Percentiles rank a stretch among this genome's conserved stretches.
phyloP scores from a whole-genome alignment of 371 early-diverging fungal genomes.

The Actinomortierella ambigua region DNA sequence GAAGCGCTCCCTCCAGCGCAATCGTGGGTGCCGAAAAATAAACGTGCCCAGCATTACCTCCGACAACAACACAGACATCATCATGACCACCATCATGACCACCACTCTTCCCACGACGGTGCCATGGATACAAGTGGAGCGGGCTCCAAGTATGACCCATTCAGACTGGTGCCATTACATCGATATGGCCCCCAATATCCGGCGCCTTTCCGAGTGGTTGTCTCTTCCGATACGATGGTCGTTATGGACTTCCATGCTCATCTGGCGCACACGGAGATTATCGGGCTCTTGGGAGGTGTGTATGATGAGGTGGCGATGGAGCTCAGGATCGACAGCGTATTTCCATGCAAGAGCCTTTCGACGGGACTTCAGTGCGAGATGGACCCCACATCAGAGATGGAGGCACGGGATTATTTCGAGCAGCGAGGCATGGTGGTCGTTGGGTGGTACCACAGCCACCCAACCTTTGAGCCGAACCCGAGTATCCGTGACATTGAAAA shows the following conservation, averaged over 20 bases:
- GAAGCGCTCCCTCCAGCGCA: constrained; percentile 43
- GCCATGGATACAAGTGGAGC: neutral
- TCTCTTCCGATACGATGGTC: constrained; percentile 67
- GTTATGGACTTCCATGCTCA: constrained; percentile 91
- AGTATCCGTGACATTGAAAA: constrained; percentile 85
- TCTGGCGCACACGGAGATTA: constrained; percentile 83
- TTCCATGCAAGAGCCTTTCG: constrained; percentile 73
- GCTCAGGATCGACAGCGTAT: constrained; percentile 59
- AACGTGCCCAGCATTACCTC: constrained; percentile 29
- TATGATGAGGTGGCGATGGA: constrained; percentile 53
- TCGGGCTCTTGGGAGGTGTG: constrained; percentile 83
- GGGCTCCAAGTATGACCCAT: constrained; percentile 65
- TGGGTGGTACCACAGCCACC: constrained; percentile 95
- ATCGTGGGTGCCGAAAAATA: constrained; percentile 26
- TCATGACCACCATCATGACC: constrained; percentile 14
- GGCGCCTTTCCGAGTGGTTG: constrained; percentile 67
- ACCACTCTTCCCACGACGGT: constrained; percentile 6
- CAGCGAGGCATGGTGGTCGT: constrained; percentile 75
- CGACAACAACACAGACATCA: constrained; percentile 17
- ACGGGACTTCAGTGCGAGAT: constrained; percentile 84
- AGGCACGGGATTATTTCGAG: constrained; percentile 73
- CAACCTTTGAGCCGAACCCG: constrained; percentile 83
- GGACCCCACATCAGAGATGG: constrained; percentile 84
- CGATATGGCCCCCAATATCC: constrained; percentile 55
- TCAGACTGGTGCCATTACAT: constrained; percentile 65